Percentiles rank a stretch among this genome's conserved stretches.
Evolutionary conservation across 441 rosid genomes (phyloP).

Genomic region (Macaranga tanarius): DNA sequence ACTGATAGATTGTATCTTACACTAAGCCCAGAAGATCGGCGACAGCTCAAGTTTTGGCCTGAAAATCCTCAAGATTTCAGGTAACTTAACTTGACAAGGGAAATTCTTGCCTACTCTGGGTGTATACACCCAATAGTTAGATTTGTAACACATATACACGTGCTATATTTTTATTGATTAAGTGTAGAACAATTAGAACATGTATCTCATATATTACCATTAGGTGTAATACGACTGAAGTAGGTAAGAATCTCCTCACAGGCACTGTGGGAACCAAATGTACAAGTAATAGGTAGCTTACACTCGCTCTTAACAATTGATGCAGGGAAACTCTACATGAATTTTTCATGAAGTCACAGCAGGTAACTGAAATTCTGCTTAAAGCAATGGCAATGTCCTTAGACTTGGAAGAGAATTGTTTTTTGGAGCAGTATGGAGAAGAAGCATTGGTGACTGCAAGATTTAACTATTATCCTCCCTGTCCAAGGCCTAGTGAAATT

Average conservation of each 20-base stretch:
- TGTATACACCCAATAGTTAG: too few relatives aligned
- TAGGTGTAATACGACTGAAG: too few relatives aligned
- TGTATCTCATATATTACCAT: too few relatives aligned
- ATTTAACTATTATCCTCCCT: conserved; percentile 73
- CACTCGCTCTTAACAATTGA: not conserved
- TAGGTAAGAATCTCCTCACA: too few relatives aligned
- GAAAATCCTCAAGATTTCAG: conserved; percentile 47
- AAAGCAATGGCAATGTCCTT: conserved; percentile 69
- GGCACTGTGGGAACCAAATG: too few relatives aligned
- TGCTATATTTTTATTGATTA: too few relatives aligned
- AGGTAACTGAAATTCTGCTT: conserved; percentile 35
- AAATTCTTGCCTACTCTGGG: too few relatives aligned
- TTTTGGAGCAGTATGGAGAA: conserved; percentile 58
- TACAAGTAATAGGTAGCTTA: too few relatives aligned
- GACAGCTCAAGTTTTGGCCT: conserved; percentile 52
- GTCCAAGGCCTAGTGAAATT: conserved; percentile 63
- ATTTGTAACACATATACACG: too few relatives aligned
- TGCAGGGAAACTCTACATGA: conserved; percentile 53
- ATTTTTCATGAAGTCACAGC: conserved; percentile 37
- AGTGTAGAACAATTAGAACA: too few relatives aligned
- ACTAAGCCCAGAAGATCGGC: conserved; percentile 45
- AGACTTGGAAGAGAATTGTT: conserved; percentile 49
- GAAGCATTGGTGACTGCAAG: conserved; percentile 44
- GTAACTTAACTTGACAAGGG: too few relatives aligned
- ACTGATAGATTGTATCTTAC: conserved; percentile 53